Percentiles rank a stretch among this genome's conserved stretches.
Conservation (phyloP, 1,284 basidiomycete species). For the Pisolithus thermaeus region DNA sequence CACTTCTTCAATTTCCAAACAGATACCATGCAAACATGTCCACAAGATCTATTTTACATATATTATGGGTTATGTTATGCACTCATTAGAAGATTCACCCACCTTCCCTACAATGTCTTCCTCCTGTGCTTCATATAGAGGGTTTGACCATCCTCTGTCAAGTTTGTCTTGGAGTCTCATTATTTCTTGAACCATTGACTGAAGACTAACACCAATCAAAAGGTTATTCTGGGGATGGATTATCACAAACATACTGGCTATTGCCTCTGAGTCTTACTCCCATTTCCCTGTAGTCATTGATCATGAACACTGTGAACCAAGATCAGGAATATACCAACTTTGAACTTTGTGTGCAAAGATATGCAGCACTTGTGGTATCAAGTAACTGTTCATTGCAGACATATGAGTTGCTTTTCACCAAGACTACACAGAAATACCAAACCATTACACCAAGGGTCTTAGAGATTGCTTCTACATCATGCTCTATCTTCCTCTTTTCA, state of each 20-base stretch:
- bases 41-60: neutral
- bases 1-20: neutral
- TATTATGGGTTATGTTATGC: neutral
- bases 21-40: neutral
- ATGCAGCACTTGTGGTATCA: neutral
- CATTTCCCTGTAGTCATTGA: neutral
- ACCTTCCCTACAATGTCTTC: neutral
- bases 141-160: neutral
- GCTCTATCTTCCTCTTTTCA: neutral
- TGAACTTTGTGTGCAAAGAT: neutral
- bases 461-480: neutral
- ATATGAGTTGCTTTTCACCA: neutral
- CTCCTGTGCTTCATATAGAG: neutral
- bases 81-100: neutral
- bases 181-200: neutral
- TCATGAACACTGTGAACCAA: neutral
- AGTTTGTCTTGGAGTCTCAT: neutral
- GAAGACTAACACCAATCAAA: neutral
- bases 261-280: neutral
- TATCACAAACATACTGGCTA: neutral
- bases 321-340: neutral
- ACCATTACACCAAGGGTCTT: neutral
- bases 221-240: neutral
- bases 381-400: neutral
- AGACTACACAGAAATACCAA: neutral